Conservation (phyloP, 83 land plant genomes). For the Isoetes engelmannii region DNA sequence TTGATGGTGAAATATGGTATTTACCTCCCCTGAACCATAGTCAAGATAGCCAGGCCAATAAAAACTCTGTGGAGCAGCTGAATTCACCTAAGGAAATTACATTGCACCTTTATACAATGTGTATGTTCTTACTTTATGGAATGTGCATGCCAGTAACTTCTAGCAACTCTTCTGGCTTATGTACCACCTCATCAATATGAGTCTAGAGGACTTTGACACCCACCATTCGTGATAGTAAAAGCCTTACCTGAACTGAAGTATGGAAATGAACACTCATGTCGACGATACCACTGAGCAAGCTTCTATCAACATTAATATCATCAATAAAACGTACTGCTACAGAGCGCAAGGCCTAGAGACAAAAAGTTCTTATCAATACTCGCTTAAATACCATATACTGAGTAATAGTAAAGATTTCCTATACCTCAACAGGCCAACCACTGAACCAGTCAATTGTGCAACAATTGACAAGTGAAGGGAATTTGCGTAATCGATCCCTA, state of each 20-base stretch:
- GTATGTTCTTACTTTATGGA: too few species aligned
- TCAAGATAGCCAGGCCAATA: too few species aligned
- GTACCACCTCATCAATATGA: background rate
- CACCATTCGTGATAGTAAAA: background rate
- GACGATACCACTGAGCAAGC: constrained; percentile 22
- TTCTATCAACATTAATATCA: constrained; percentile 29
- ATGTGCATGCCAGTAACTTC: too few species aligned
- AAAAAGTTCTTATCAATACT: background rate
- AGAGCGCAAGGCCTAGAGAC: constrained; percentile 27
- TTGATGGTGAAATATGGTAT: too few species aligned
- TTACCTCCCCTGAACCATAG: too few species aligned
- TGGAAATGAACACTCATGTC: constrained; percentile 34
- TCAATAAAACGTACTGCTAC: constrained; percentile 31
- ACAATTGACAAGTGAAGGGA: constrained; percentile 32
- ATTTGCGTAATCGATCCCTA: constrained; percentile 28
- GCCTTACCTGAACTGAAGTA: constrained; percentile 31
- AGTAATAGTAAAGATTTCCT: background rate
- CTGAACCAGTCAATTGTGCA: constrained; percentile 39
- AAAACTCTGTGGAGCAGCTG: too few species aligned
- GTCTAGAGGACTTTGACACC: too few species aligned
- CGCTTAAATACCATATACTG: too few species aligned
- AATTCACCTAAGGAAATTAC: too few species aligned
- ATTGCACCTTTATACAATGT: too few species aligned
- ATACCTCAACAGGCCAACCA: constrained; percentile 30
- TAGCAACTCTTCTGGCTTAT: too few species aligned